phyloP scores from a whole-genome alignment of 768 basidiomycete species.

The Pholiota molesta region DNA sequence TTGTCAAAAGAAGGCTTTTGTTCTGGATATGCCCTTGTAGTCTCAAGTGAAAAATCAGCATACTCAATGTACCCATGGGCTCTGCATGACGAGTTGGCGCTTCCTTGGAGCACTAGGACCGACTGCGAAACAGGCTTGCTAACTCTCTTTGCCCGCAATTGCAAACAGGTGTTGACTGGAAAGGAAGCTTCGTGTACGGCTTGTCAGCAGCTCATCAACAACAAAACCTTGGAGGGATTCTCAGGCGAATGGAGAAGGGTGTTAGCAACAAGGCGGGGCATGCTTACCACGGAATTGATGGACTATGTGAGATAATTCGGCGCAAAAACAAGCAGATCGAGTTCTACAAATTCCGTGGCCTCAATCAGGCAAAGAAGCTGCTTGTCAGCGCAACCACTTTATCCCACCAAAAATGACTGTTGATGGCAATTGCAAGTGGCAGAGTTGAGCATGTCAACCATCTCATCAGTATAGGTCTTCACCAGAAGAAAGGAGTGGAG shows the following conservation, averaged over 20 bases:
- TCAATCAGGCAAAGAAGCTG: constrained; percentile 22
- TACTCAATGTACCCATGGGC: too few species aligned
- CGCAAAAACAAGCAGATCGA: constrained; percentile 13
- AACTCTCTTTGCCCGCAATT: too few species aligned
- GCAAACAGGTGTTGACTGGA: too few species aligned
- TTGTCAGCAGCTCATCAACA: background rate
- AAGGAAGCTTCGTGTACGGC: too few species aligned
- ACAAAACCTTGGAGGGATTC: background rate
- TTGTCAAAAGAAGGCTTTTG: too few species aligned
- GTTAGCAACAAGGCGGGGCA: constrained; percentile 13
- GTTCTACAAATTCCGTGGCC: constrained; percentile 10
- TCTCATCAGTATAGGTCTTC: constrained; percentile 17
- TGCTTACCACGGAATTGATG: constrained; percentile 19
- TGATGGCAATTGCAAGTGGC: constrained; percentile 23
- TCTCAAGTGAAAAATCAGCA: too few species aligned
- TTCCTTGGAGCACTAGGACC: too few species aligned
- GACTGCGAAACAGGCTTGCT: too few species aligned
- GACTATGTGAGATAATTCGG: constrained; percentile 13
- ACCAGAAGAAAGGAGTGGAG: background rate
- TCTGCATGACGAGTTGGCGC: too few species aligned
- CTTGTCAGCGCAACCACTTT: constrained; percentile 14
- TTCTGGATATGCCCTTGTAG: too few species aligned
- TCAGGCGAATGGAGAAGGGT: background rate
- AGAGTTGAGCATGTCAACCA: constrained; percentile 18
- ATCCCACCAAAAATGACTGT: constrained; percentile 18